phyloP scores from a whole-genome alignment of 2,329 filamentous ascomycete species.

The Didymella exigua region DNA sequence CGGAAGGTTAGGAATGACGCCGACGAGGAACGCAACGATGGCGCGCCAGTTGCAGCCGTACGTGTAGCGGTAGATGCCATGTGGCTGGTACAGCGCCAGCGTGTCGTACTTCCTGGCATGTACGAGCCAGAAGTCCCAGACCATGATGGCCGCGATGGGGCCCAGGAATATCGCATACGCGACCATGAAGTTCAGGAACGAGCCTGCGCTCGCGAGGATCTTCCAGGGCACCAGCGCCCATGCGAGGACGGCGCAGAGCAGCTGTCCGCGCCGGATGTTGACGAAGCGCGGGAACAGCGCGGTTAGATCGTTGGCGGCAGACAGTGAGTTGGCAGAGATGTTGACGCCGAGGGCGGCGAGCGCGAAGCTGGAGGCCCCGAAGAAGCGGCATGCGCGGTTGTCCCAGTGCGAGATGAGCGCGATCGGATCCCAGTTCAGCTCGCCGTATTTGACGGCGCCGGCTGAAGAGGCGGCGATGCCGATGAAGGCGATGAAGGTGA shows the following conservation, averaged over 20 bases:
- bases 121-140: constrained; percentile 65
- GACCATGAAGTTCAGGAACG: constrained; percentile 65
- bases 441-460: constrained; percentile 58
- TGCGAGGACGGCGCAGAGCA: constrained; percentile 52
- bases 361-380: constrained; percentile 52
- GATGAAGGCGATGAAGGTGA: constrained; percentile 61
- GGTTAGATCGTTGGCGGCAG: constrained; percentile 60
- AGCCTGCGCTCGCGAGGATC: constrained; percentile 51
- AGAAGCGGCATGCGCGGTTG: constrained; percentile 49
- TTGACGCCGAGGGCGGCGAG: constrained; percentile 61
- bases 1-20: constrained; percentile 62
- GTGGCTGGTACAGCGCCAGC: constrained; percentile 58
- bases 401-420: constrained; percentile 48
- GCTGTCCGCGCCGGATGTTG: constrained; percentile 57
- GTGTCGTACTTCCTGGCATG: constrained; percentile 57
- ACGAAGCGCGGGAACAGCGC: constrained; percentile 59
- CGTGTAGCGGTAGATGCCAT: constrained; percentile 58
- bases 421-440: constrained; percentile 53
- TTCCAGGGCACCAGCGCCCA: constrained; percentile 57
- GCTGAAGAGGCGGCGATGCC: constrained; percentile 66
- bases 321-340: constrained; percentile 59
- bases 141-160: constrained; percentile 66
- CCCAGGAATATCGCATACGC: constrained; percentile 70
- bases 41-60: constrained; percentile 66
- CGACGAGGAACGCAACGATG: constrained; percentile 61